Conservation (phyloP, 148 eudicot genomes). For the Nepenthes mirabilis region DNA sequence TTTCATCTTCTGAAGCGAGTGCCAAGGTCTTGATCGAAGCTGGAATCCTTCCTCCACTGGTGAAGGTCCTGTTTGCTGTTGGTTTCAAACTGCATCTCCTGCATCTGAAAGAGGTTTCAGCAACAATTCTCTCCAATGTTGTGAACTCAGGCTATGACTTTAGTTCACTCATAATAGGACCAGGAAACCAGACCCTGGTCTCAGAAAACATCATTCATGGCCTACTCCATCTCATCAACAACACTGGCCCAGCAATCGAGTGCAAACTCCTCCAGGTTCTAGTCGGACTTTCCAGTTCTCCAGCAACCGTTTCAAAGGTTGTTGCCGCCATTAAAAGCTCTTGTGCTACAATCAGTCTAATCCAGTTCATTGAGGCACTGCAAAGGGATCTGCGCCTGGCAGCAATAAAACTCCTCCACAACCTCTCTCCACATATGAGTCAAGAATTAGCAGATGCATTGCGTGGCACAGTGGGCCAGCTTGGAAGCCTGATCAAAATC, state of each 20-base stretch:
- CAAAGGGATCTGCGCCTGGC: slow-evolving; percentile 60
- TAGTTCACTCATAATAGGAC: slow-evolving; percentile 52
- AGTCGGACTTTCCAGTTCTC: slow-evolving; percentile 71
- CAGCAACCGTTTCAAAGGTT: slow-evolving; percentile 34
- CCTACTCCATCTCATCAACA: slow-evolving; percentile 70
- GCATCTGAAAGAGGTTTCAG: slow-evolving; percentile 76
- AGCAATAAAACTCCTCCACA: slow-evolving; percentile 60
- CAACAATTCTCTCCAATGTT: slow-evolving; percentile 68
- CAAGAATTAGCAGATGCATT: slow-evolving; percentile 60
- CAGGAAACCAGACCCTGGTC: slow-evolving; percentile 53
- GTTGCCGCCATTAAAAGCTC: slow-evolving; percentile 83
- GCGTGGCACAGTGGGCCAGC: slow-evolving; percentile 66
- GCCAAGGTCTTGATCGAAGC: slow-evolving; percentile 61
- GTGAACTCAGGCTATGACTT: slow-evolving; percentile 69
- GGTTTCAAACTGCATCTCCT: slow-evolving; percentile 52
- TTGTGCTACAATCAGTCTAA: slow-evolving; percentile 68
- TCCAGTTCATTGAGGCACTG: slow-evolving; percentile 72
- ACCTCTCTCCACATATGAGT: slow-evolving; percentile 66
- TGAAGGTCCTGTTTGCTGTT: slow-evolving; percentile 56
- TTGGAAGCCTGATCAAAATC: slow-evolving; percentile 48
- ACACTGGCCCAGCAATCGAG: slow-evolving; percentile 86
- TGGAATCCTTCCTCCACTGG: slow-evolving; percentile 79
- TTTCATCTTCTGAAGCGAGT: slow-evolving; percentile 67
- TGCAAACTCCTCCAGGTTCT: slow-evolving; percentile 86
- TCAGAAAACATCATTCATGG: slow-evolving; percentile 63